Evolutionary conservation across 352 stramenopile species (phyloP), one percentile per base, ranked within the genome.

Genomic region (Globisporangium radiosum): DNA sequence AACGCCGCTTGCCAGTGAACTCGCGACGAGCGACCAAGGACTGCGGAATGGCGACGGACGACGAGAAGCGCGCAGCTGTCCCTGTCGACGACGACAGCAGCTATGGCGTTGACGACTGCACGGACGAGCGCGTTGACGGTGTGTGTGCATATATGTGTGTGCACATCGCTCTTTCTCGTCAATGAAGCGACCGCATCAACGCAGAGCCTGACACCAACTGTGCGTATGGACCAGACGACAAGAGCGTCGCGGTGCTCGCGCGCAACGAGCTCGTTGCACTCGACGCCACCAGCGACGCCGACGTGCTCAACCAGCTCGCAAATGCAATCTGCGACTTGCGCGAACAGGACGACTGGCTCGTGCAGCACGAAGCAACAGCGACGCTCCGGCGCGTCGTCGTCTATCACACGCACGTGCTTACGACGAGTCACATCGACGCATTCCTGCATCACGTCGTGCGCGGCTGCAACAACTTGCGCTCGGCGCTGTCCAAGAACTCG

Each of bases 331-430:
- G 72, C 36, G 52, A 54, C 7, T 62, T 88, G 58, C 55, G 58
- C 6, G 68, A 60, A 37, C 45, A 69, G 42, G 63, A 71, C 14
- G 76, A 90, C 59, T 92, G 81, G 81, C 45, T 81, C 19, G 56
- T 80, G 38, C 73, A 88, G 48, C 81, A 92, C 51, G 79, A 25
- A 25, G 67, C 73, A 4, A 79, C 88, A 17, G 68, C 77, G 13
- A 61, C 57, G 17, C 56, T 89, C 14, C 77, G 81, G 4, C 72
- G 76, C n/a, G 53, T 71, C 7, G 57, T 90, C 15, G 77, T 90
- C n/a, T 76, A 85, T 54, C 72, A 87, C 66, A 52, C 53, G 8
- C 17, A 37, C 7, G 47, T 78, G 9, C 38, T 86, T 11, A 57
- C 60, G 5, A 60, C 52, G 8, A 52, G 59, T 8, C 56, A 78